Base-by-base conservation (phyloP, 148 eudicot species). In the Selenicereus undatus region DNA sequence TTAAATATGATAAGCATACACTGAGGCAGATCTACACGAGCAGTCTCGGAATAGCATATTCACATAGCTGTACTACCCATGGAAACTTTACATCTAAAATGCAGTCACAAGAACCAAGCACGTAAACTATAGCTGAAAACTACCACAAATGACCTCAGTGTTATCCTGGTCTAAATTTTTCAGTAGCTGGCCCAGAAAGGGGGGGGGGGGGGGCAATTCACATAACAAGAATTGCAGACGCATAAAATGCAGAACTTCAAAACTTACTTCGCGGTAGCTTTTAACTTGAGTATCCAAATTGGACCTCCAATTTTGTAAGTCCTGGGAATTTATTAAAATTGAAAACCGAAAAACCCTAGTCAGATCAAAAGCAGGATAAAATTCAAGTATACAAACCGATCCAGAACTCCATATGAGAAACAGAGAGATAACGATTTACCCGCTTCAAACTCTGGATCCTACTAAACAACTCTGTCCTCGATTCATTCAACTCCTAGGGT, bases 291-390 rank as follows among this genome's bases (percentile, higher is more conserved):
- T 90, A 84, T 94, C 97, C 83, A 94, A 79, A 83, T 91, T 93
- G 12, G 92, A 86, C 80, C 95, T 91, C 98, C 97, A 94, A 76
- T 87, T 89, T 82, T 94, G 95, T 86, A 94, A 89, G 88, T 94
- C 98, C 97, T 92, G 79, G 64, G 73, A 73, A 72, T 60, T 3
- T 62, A 26, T 27, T 5, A 42, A 64, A 64, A 64, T 64, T n/a
- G 11, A 64, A 66, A 36, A 78, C 30, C 12, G 75, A 73, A 26
- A 48, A 71, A 24, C 14, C 52, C 9, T 26, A 72, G 11, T 39
- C 70, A 62, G 12, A 30, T 18, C 26, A 76, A 16, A 60, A 43
- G 0, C 1, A 26, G 76, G 32, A 13, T 14, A 51, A 22, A 71
- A 26, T 17, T 62, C 11, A 50, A 18, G 29, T 6, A 24, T 64